Conservation (phyloP, 2,329 filamentous ascomycete genomes). For the Clarireedia sp. region DNA sequence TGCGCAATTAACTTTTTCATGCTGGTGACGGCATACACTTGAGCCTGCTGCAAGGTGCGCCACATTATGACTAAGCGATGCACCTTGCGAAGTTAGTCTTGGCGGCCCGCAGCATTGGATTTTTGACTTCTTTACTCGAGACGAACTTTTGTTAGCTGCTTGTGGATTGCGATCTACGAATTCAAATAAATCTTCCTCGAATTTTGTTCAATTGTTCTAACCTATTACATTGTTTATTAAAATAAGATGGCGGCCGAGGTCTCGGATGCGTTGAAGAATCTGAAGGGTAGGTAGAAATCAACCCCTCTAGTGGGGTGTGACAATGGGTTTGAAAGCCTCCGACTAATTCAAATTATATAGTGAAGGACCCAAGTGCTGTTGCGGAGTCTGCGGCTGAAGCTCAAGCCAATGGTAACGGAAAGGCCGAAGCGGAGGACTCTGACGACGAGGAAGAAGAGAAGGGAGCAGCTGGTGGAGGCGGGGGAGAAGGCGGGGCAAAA, state of each 20-base stretch:
- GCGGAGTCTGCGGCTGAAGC: constrained; percentile 23
- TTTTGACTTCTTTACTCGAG: no score
- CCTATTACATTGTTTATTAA: background rate
- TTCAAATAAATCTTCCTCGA: no score
- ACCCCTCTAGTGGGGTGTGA: background rate
- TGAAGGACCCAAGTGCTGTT: constrained; percentile 27
- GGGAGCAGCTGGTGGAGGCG: constrained; percentile 31
- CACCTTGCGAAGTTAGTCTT: background rate
- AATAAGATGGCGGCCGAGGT: constrained; percentile 25
- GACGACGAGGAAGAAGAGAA: constrained; percentile 44
- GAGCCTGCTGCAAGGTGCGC: background rate
- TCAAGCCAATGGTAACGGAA: constrained; percentile 20
- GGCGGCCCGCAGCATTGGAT: no score
- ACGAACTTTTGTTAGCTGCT: no score
- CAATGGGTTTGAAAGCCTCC: constrained; percentile 30
- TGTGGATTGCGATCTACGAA: no score
- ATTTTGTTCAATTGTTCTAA: no score
- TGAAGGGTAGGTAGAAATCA: constrained; percentile 54
- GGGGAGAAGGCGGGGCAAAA: constrained; percentile 32
- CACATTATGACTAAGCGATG: no score
- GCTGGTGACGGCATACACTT: no score
- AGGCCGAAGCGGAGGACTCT: constrained; percentile 36
- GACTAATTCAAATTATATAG: constrained; percentile 13
- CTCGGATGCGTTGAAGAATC: constrained; percentile 86
- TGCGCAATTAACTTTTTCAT: background rate